Evolutionary conservation across 2,329 filamentous ascomycete genomes (phyloP).

Genomic region (Paraphoma sp.): DNA sequence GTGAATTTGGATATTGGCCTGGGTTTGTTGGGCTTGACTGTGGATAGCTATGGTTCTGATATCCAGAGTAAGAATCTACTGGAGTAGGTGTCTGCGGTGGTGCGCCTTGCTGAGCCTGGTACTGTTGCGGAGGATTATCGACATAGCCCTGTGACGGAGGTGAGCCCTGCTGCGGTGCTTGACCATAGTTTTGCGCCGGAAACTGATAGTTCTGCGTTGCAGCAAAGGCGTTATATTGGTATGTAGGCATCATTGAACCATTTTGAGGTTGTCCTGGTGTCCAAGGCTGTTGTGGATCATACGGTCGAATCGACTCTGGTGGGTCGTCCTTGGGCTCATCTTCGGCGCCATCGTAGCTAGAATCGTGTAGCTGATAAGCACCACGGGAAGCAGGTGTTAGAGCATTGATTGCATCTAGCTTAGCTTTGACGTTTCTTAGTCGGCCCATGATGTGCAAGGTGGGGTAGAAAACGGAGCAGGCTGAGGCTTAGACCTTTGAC

Average conservation of each 20-base stretch:
- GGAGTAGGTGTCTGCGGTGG: not conserved
- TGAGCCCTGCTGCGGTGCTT: not conserved
- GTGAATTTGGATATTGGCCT: not conserved
- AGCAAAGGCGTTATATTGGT: not conserved
- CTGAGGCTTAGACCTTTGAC: not conserved
- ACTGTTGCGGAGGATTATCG: not conserved
- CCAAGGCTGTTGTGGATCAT: not conserved
- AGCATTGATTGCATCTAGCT: not conserved
- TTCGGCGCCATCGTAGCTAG: not conserved
- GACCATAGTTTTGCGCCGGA: not conserved
- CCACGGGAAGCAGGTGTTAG: not conserved
- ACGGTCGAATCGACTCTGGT: not conserved
- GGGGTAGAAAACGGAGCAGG: not conserved
- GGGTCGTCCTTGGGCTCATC: not conserved
- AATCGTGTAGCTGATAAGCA: not conserved
- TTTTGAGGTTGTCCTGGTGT: not conserved
- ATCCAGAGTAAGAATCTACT: not conserved
- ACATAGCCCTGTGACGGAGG: not conserved
- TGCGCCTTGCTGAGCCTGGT: not conserved
- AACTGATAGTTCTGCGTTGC: not conserved
- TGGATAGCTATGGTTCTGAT: not conserved
- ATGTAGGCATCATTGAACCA: not conserved
- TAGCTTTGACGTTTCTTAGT: not conserved
- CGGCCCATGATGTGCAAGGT: not conserved
- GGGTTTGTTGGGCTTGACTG: not conserved